Conservation (phyloP, 768 basidiomycete genomes). For the Porpolomopsis calyptriformis region DNA sequence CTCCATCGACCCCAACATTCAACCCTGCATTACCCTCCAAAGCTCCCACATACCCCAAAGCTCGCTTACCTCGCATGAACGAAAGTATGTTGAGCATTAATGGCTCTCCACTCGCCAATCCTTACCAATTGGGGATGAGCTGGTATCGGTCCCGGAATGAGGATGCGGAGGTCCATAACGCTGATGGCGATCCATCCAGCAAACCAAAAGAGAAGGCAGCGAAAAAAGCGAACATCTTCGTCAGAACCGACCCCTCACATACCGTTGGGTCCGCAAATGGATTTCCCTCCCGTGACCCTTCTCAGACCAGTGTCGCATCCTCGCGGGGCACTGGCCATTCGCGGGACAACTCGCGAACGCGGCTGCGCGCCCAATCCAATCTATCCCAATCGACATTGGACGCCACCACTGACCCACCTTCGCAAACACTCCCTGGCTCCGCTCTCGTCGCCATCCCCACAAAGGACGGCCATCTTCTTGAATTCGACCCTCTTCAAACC, state of each 20-base stretch:
- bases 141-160: slow-evolving; percentile 42
- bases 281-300: slow-evolving; percentile 37
- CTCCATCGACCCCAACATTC: slow-evolving; percentile 59
- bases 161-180: slow-evolving; percentile 23
- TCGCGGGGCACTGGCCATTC: slow-evolving; percentile 32
- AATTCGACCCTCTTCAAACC: slow-evolving; percentile 74
- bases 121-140: slow-evolving; percentile 54
- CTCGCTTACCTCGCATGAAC: slow-evolving; percentile 58
- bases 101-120: slow-evolving; percentile 74
- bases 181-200: slow-evolving; percentile 17
- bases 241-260: slow-evolving; percentile 48
- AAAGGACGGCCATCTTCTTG: slow-evolving; percentile 69
- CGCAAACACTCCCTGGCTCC: slow-evolving; percentile 31
- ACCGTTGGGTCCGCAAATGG: slow-evolving; percentile 17
- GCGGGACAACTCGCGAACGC: slow-evolving; percentile 31
- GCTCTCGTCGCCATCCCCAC: slow-evolving; percentile 72
- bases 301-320: slow-evolving; percentile 39
- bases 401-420: slow-evolving; percentile 14
- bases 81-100: slow-evolving; percentile 76
- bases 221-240: slow-evolving; percentile 42
- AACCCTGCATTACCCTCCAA: slow-evolving; percentile 57
- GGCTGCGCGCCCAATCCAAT: slow-evolving; percentile 14
- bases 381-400: slow-evolving; percentile 9
- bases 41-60: slow-evolving; percentile 41
- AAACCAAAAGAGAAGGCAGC: slow-evolving; percentile 20